Base-by-base conservation (phyloP, 106 monocot genomes). In the Chionographis japonica region DNA sequence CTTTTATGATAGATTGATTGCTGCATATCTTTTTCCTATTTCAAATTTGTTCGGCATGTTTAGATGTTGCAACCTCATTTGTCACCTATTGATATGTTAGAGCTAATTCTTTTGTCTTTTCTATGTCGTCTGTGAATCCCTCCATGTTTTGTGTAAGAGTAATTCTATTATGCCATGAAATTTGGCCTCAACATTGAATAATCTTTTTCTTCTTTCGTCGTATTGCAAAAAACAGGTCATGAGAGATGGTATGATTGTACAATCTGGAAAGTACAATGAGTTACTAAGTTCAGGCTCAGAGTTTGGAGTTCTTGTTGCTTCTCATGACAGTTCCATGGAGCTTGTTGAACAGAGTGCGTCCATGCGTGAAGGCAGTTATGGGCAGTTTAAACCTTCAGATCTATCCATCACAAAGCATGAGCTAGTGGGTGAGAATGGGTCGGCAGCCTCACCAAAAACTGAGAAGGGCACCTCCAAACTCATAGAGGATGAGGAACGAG, bases 241-340 rank as follows among this genome's bases (percentile, higher is more conserved):
- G 85, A 59, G 77, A 65, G 65, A 73, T 19, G 85, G 85, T 11
- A 60, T 52, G 49, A 77, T 85, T 37, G 76, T 77, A 4, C 73
- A 80, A 56, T 77, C 80, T 56, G 85, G 85, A 41, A 80, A 62
- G 63, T 85, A 85, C 13, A 50, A 77, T 16, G 80, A 85, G 15
- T 66, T 85, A 35, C 56, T 85, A 3, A 39, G 36, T 40, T 17
- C 57, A 50, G 77, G 65, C 57, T 60, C 74, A 46, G 82, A 78
- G 37, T 83, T 83, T 66, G 54, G 65, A 15, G 74, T 40, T 11
- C 73, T 83, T 66, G 82, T 83, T 53, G 68, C 82, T 43, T 77
- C 82, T 36, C 82, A 83, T 69, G 85, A 72, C 35, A 63, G 38
- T 41, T 77, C 73, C 39, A 77, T 80, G 85, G 80, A 85, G 57